Evolutionary conservation across 2,329 filamentous ascomycete species (phyloP), one percentile per base, ranked within the genome.

Genomic region (Cladosporium austrohemisphaericum): DNA sequence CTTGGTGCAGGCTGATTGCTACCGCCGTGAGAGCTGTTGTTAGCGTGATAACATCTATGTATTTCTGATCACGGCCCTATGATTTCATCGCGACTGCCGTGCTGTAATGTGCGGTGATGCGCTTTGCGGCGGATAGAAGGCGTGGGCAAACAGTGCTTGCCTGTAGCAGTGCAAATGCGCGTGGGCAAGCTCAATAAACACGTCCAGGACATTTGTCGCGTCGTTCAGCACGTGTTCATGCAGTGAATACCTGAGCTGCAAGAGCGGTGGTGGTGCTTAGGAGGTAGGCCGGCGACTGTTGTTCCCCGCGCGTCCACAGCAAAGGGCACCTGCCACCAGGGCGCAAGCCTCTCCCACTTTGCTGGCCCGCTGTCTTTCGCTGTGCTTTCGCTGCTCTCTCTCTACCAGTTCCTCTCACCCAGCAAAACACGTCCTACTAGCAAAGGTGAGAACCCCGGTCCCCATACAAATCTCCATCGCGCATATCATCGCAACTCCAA

Each of bases 401-500:
- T 22, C 40, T 43, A 35, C 41, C 14, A 26, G 28, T 25, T 45
- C n/a, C n/a, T n/a, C 36, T 18, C 41, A 18, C 35, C 41, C 41
- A 45, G 22, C 31, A 44, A 44, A 43, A 45, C 20, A 25, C 31
- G 20, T 22, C 41, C 41, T 31, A 28, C 29, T 40, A 28, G 20
- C 22, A 29, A 37, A 46, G 31, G 43, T 46, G 32, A 46, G 43
- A 25, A 33, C 25, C 43, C 43, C 32, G 13, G 23, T 37, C 33
- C 43, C 33, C 43, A 47, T 47, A 47, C 43, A 47, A 46, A 8
- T 10, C 22, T 32, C 11, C 32, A 35, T 25, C 32, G 11, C n/a
- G 14, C 6, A 19, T 28, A 37, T 29, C 43, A 8, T 37, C 43
- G 43, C 43, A 8, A n/a, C 14, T 3, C 16, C 43, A 26, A 26